These are phyloP conservation scores for Saccharomycopsis hybrid DNA, from an alignment of 1,139 yeast species.

Conservation along the genomic window DNA sequence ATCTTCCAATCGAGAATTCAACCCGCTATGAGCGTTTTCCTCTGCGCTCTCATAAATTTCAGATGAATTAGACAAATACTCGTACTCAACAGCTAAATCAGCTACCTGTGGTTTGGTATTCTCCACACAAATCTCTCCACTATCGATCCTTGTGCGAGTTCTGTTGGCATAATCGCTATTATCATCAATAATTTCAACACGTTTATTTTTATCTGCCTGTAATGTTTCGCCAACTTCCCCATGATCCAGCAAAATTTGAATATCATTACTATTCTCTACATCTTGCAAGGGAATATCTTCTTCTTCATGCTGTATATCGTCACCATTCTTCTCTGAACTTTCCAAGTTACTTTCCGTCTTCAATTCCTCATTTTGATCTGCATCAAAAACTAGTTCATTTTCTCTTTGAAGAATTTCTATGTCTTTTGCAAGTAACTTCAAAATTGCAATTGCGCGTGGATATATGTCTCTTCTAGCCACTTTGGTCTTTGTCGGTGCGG, in stretches of 20 bases:
- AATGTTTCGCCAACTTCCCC: not conserved
- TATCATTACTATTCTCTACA: too few relatives aligned
- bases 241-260: too few relatives aligned
- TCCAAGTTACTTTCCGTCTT: not conserved
- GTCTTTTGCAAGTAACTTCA: conserved; percentile 28
- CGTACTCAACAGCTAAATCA: too few relatives aligned
- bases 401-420: conserved; percentile 13
- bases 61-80: too few relatives aligned
- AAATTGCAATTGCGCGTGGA: conserved; percentile 29
- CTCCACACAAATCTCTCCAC: too few relatives aligned
- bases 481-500: conserved; percentile 22
- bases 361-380: not conserved
- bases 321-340: not conserved
- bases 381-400: conserved; percentile 15
- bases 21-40: too few relatives aligned
- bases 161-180: too few relatives aligned
- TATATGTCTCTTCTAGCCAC: conserved; percentile 34
- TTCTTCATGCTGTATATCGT: not conserved
- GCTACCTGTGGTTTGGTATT: too few relatives aligned
- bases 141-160: too few relatives aligned
- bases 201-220: not conserved
- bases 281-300: too few relatives aligned
- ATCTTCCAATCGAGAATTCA: too few relatives aligned
- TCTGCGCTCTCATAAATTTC: too few relatives aligned
- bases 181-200: not conserved